These are phyloP conservation scores for Cyanodermella asteris DNA, from an alignment of 2,329 filamentous ascomycete genomes.

Conservation along the genomic window DNA sequence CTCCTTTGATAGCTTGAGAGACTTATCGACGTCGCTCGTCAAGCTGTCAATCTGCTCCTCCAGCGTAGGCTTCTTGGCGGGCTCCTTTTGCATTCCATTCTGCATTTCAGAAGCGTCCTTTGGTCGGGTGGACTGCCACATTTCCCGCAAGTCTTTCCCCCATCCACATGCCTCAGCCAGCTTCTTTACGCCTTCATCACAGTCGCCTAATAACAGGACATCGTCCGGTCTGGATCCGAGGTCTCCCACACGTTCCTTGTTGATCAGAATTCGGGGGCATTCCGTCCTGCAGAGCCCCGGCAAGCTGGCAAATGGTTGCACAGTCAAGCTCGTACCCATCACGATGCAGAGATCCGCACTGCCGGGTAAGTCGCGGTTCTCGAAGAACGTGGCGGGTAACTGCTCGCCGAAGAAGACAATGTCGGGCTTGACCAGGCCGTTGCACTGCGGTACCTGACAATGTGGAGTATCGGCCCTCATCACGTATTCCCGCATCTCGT, in stretches of 20 bases:
- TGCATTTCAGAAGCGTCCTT: neutral
- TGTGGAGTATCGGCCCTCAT: conserved; percentile 44
- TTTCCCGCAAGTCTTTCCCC: conserved; percentile 55
- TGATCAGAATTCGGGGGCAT: conserved; percentile 65
- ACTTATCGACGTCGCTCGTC: conserved; percentile 6
- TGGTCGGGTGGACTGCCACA: conserved; percentile 33
- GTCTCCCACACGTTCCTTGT: conserved; percentile 61
- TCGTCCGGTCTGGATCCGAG: conserved; percentile 63
- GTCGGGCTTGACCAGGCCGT: conserved; percentile 72
- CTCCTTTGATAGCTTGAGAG: conserved; percentile 5
- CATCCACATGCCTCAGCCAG: conserved; percentile 68
- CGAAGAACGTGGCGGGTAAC: conserved; percentile 43
- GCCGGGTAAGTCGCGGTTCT: conserved; percentile 30
- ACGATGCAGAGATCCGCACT: conserved; percentile 60
- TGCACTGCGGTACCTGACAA: conserved; percentile 41
- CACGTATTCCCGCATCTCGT: conserved; percentile 51
- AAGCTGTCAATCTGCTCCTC: conserved; percentile 6
- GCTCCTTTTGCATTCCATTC: neutral
- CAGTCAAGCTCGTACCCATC: conserved; percentile 69
- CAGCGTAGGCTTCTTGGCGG: conserved; percentile 4
- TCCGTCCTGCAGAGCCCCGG: conserved; percentile 40
- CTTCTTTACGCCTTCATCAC: conserved; percentile 58
- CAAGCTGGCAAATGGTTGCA: conserved; percentile 73
- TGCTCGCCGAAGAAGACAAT: conserved; percentile 85
- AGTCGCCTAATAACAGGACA: conserved; percentile 62